A percentile compares a stretch with the other conserved stretches of the same genome.
Evolutionary conservation across 768 basidiomycete genomes (phyloP).

Genomic region (Asterophora lycoperdoides): DNA sequence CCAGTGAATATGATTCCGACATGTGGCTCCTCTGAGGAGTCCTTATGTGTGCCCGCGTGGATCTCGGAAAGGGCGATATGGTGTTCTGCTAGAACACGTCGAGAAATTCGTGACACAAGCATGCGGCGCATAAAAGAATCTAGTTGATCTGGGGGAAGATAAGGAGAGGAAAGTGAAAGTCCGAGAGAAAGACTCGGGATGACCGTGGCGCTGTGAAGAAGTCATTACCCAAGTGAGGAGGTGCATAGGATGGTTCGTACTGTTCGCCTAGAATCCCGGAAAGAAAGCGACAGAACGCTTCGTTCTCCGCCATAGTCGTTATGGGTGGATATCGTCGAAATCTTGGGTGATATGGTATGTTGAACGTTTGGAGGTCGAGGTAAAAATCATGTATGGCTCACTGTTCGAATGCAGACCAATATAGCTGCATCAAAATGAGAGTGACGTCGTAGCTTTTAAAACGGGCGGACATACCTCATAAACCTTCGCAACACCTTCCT

Average conservation of each 20-base stretch:
- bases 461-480: slow-evolving; percentile 59
- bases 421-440: slow-evolving; percentile 47
- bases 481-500: slow-evolving; percentile 77
- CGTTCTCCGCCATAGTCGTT: slow-evolving; percentile 69
- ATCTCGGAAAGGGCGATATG: slow-evolving; percentile 77
- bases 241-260: slow-evolving; percentile 38
- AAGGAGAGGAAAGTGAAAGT: slow-evolving; percentile 77
- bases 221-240: slow-evolving; percentile 6
- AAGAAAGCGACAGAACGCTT: slow-evolving; percentile 72
- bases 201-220: slow-evolving; percentile 52
- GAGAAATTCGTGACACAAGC: slow-evolving; percentile 86
- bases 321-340: slow-evolving; percentile 73
- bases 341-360: slow-evolving; percentile 30
- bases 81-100: slow-evolving; percentile 85
- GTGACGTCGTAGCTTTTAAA: background rate
- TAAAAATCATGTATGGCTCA: slow-evolving; percentile 24
- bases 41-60: slow-evolving; percentile 33
- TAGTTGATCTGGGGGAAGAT: slow-evolving; percentile 70
- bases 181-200: slow-evolving; percentile 83
- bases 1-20: slow-evolving; percentile 86
- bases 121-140: slow-evolving; percentile 89
- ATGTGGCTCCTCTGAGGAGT: slow-evolving; percentile 46
- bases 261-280: slow-evolving; percentile 65
- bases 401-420: slow-evolving; percentile 87
- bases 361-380: background rate